Conservation (phyloP, 768 basidiomycete species). For the Russula olivacea region DNA sequence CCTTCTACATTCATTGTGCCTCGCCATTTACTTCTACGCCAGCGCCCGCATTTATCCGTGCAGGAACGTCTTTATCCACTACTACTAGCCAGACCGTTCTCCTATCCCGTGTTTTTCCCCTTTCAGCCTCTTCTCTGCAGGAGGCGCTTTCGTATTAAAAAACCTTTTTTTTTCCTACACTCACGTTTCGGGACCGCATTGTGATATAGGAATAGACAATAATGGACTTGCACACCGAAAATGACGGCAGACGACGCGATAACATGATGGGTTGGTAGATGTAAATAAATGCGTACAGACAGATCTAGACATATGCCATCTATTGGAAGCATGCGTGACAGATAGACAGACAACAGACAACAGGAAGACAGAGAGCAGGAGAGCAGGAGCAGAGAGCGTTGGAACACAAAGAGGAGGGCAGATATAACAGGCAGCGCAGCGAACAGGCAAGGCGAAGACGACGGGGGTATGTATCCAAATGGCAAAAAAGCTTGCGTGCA, state of each 20-base stretch:
- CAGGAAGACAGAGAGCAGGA: no score
- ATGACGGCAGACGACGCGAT: neutral
- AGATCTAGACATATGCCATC: neutral
- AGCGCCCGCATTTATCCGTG: neutral
- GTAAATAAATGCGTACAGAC: neutral
- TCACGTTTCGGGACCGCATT: neutral
- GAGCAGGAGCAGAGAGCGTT: neutral
- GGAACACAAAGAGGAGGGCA: no score
- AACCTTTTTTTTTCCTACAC: neutral
- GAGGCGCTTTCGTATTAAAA: neutral
- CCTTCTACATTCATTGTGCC: no score
- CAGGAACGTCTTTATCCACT: neutral
- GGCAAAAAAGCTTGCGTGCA: no score
- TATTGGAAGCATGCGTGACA: neutral
- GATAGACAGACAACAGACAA: neutral
- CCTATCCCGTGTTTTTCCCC: no score
- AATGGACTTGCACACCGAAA: conserved; percentile 5
- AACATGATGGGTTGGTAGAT: neutral
- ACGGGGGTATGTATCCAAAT: no score
- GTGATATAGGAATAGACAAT: neutral
- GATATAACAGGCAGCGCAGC: neutral
- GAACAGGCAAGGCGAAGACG: neutral
- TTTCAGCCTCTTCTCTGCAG: no score
- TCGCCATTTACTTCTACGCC: neutral
- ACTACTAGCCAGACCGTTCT: conserved; percentile 1